Evolutionary conservation across 768 basidiomycete species (phyloP), one percentile per base, ranked within the genome.

Genomic region (Suillus alpinus): DNA sequence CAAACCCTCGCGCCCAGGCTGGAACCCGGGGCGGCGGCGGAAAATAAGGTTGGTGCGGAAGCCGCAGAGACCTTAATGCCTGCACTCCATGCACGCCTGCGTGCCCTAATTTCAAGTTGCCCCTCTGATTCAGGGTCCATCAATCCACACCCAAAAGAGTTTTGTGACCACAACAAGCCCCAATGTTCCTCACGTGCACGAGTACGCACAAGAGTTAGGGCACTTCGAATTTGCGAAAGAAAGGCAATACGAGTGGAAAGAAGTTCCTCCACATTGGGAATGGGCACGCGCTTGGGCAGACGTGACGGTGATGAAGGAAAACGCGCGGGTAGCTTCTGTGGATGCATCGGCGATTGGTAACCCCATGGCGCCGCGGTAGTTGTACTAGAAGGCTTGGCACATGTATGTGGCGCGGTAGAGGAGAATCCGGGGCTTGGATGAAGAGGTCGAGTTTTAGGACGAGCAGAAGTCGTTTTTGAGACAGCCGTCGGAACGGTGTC

Each of bases 1-100:
- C 73, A 71, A 29, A 59, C 62, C 57, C 50, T 68, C 26, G 31
- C 41, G 1, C 43, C 16, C 23, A 40, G 52, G 49, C 39, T 53
- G 20, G 58, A 36, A 34, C 40, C 44, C 10, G 36, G 49, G 9
- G 20, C 23, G 12, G 23, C 20, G 2, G 12, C 57, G 8, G 32
- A 18, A 20, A 20, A 29, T 10, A 60, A 29, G 2, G 50, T n/a
- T 16, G 57, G 61, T 20, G 62, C 32, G 3, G 46, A 59, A 43
- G 37, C 39, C 16, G 29, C 34, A 55, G 74, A 73, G 53, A 79
- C 67, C 61, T 82, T 77, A 20, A 79, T 78, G 39, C 80, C 76
- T 62, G 83, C 83, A 58, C 83, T 77, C 89, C 89, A 91, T 7
- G 89, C 89, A 10, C 87, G 78, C 34, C 89, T 79, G 41, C 83